Evolutionary conservation across 179 eudicot genomes (phyloP), one percentile per base, ranked within the genome.

Genomic region (Dionaea muscipula): DNA sequence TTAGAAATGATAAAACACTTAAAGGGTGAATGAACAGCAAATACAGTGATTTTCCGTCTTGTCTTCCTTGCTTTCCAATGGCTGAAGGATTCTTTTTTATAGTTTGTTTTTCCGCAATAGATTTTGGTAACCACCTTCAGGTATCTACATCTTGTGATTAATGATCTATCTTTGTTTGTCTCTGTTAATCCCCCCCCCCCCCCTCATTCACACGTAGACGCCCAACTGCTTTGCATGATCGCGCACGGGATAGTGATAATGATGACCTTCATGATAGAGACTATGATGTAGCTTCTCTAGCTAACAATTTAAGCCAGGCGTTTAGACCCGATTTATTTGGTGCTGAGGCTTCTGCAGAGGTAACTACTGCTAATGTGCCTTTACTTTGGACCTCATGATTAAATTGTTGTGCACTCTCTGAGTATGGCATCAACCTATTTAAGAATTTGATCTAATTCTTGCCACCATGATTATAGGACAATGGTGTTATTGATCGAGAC

Each of bases 171-270:
- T 15, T 27, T 27, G 1, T 11, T 49, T 49, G 8, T 25, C 28
- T 10, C 7, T 13, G 9, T 10, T 10, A 2, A 4, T 2, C 24
- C 16, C 53, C 35, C 31, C 18, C 28, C 10, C 4, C 16, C 8
- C n/a, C 14, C 25, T 45, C 26, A 15, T 43, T 20, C 37, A 23
- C 55, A 19, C 70, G 65, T 77, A 91, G 97, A 68, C 97, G 97
- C 27, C 97, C 97, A 21, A 84, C 98, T 50, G 81, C 95, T 59
- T 62, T 91, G 69, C 95, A 78, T 25, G 98, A 87, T 61, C 77
- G 95, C 77, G 75, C 69, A 50, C 75, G 94, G 76, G 98, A 91
- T 68, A 84, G 94, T 58, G 98, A 91, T 61, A 95, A 91, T 61
- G 98, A 87, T 11, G 94, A 86, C 58, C 70, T 78, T 71, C 91